phyloP scores from a whole-genome alignment of 2,329 filamentous ascomycete genomes.

The Paecilomyces variotii region DNA sequence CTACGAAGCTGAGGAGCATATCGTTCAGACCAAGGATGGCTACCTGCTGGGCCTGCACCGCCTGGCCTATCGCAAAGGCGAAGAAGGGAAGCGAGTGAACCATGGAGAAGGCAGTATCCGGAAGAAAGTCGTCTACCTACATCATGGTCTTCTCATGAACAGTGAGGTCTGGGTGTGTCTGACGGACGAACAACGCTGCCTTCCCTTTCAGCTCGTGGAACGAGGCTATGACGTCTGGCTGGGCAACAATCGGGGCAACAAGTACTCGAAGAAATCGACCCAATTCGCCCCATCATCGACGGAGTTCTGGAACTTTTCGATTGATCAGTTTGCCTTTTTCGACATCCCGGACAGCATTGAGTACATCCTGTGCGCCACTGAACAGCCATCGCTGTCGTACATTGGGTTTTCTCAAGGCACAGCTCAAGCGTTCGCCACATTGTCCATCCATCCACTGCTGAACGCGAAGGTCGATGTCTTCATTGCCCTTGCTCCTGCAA shows the following conservation, averaged over 20 bases:
- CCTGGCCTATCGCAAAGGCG: conserved; percentile 71
- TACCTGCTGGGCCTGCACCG: conserved; percentile 87
- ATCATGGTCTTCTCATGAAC: conserved; percentile 97
- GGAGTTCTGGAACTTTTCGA: conserved; percentile 95
- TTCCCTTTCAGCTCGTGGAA: conserved; percentile 85
- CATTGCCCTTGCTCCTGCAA: conserved; percentile 89
- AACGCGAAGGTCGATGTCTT: conserved; percentile 95
- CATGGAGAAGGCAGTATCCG: conserved; percentile 52
- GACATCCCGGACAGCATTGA: conserved; percentile 93
- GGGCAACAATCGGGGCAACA: conserved; percentile 96
- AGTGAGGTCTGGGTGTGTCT: conserved; percentile 96
- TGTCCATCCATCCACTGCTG: conserved; percentile 84
- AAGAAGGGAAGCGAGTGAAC: conserved; percentile 74
- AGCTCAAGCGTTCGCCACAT: conserved; percentile 87
- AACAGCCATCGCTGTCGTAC: conserved; percentile 79
- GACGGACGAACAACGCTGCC: conserved; percentile 74
- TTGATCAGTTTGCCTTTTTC: conserved; percentile 96
- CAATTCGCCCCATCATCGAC: conserved; percentile 63
- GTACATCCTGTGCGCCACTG: conserved; percentile 80
- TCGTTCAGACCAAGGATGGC: conserved; percentile 89
- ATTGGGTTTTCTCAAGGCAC: conserved; percentile 97
- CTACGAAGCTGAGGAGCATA: conserved; percentile 91
- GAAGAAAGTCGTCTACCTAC: conserved; percentile 87
- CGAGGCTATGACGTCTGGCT: conserved; percentile 95
- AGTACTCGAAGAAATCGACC: conserved; percentile 94